These are phyloP conservation scores for Dendrobium catenatum DNA, from an alignment of 106 monocot genomes.

Conservation along the genomic window DNA sequence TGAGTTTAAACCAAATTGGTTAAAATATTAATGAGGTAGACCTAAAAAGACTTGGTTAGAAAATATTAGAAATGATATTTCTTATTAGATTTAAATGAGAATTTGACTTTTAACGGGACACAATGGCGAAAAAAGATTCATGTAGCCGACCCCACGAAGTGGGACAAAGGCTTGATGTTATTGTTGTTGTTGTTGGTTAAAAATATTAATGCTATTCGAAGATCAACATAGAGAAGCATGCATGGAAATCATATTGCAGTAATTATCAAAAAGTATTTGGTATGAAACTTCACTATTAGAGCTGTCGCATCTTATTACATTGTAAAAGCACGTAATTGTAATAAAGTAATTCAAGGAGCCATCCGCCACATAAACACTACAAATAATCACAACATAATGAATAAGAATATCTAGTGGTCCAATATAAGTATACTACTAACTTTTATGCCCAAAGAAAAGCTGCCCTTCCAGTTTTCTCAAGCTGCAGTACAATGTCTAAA, in stretches of 20 bases:
- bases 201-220: neutral
- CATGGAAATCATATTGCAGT: neutral
- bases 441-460: neutral
- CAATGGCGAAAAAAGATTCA: too few species aligned
- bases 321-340: neutral
- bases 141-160: too few species aligned
- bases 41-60: too few species aligned
- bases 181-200: too few species aligned
- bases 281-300: neutral
- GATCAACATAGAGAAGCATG: neutral
- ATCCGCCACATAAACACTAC: neutral
- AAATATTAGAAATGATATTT: too few species aligned
- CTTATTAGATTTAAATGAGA: too few species aligned
- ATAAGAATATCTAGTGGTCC: neutral
- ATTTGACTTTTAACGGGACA: too few species aligned
- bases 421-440: neutral
- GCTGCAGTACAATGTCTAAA: neutral
- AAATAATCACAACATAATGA: neutral
- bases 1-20: neutral
- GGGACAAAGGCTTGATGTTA: neutral
- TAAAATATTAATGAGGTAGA: neutral
- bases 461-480: neutral
- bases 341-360: neutral
- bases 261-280: neutral
- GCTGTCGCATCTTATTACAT: neutral